Evolutionary conservation across 2,329 filamentous ascomycete species (phyloP), one percentile per base, ranked within the genome.

Genomic region (Alternaria burnsii): DNA sequence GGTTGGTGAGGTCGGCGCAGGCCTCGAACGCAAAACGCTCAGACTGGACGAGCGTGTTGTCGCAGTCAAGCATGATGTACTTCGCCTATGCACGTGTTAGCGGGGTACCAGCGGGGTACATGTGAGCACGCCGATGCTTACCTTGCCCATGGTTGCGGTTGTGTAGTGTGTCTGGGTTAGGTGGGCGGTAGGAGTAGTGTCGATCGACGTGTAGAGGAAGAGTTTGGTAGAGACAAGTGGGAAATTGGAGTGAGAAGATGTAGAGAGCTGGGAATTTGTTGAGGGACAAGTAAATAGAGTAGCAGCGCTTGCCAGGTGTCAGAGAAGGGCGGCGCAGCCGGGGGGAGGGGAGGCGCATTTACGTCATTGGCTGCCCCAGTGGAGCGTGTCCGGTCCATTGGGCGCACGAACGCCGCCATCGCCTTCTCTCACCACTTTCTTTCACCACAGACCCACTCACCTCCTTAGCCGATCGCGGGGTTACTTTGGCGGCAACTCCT

Each of bases 41-140:
- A 55, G 92, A 96, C 72, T 95, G 88, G 78, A 95, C 93, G 78
- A 97, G 92, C 66, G 93, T 97, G 86, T 97, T 97, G 87, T 97
- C 84, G 80, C 85, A 84, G 80, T 84, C 82, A 77, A 84, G 81
- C 66, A 84, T 81, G 73, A 84, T 81, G 76, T 83, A 81, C 68
- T 82, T 83, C 76, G 80, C 79, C 78, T 80, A 61, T 24, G 18
- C 41, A 53, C 14, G 3, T 28, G 58, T 73, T 62, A 75, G 71
- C 52, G 62, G 54, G 63, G 65, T 60, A 55, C 58, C 53, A 52
- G 66, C 52, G 65, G 70, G 67, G 64, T 61, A 62, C 56, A 14
- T 58, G 42, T 42, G 53, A 34, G 34, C 41, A 43, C 38, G 56
- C 22, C 9, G 40, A 14, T 61, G 48, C 62, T 55, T 67, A 73